Conservation (phyloP, 345 rosid genomes). For the Anastatica hierochuntica region DNA sequence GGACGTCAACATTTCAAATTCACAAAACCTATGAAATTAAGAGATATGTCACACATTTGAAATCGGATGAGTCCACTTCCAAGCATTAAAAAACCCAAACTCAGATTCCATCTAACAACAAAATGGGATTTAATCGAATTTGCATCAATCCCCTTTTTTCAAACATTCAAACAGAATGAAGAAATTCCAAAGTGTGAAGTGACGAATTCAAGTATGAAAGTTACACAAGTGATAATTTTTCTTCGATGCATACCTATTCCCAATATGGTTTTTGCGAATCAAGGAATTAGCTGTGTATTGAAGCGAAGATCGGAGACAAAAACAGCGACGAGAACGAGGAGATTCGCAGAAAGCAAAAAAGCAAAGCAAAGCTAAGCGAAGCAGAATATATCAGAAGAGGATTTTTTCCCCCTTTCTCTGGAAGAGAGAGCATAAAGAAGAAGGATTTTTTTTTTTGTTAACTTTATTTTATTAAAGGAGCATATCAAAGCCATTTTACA, state of each 20-base stretch:
- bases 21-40: background rate
- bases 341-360: conserved; percentile 8
- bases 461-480: too few species aligned
- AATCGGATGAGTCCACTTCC: background rate
- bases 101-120: conserved; percentile 10
- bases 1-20: too few species aligned
- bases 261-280: conserved; percentile 3
- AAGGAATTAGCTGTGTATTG: background rate
- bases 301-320: conserved; percentile 1
- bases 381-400: conserved; percentile 23
- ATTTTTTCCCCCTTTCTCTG: conserved; percentile 8
- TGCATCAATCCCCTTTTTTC: background rate
- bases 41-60: too few species aligned
- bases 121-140: background rate
- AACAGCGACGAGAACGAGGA: conserved; percentile 22
- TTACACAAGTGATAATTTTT: background rate
- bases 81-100: conserved; percentile 4
- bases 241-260: conserved; percentile 7
- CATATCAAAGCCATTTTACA: too few species aligned
- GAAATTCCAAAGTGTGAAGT: conserved; percentile 9
- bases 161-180: background rate
- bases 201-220: conserved; percentile 3
- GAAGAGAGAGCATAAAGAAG: conserved; percentile 17
- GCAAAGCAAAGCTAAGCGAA: conserved; percentile 1
- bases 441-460: too few species aligned